Evolutionary conservation across 805 yeast genomes (phyloP).

Genomic region (Lachancea waltii): DNA sequence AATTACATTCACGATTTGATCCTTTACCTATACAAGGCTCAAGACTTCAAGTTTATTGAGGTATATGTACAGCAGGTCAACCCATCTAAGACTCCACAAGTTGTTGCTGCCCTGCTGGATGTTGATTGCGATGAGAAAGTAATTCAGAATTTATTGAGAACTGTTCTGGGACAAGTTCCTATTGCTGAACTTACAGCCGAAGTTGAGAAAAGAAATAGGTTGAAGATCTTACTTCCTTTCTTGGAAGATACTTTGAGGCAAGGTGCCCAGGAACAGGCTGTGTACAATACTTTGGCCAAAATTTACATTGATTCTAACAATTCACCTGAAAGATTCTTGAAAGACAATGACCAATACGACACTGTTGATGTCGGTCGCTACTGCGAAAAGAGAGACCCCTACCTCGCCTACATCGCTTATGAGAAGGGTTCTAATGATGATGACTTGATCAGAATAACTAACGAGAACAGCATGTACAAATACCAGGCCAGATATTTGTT

Average conservation of each 20-base stretch:
- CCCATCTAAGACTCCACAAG: slow-evolving; percentile 93
- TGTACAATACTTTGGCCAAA: slow-evolving; percentile 91
- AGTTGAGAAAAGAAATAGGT: slow-evolving; percentile 93
- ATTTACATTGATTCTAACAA: slow-evolving; percentile 97
- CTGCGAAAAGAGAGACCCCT: slow-evolving; percentile 99
- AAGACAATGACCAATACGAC: slow-evolving; percentile 84
- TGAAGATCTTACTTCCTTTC: slow-evolving; percentile 87
- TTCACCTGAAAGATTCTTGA: slow-evolving; percentile 93
- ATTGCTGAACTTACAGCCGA: slow-evolving; percentile 81
- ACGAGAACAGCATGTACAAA: slow-evolving; percentile 96
- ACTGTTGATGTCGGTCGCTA: slow-evolving; percentile 94
- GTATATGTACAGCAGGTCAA: slow-evolving; percentile 97
- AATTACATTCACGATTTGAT: slow-evolving; percentile 89
- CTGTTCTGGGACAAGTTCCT: slow-evolving; percentile 93
- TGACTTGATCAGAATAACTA: slow-evolving; percentile 85
- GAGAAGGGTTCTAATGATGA: slow-evolving; percentile 90
- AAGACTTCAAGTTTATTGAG: slow-evolving; percentile 93
- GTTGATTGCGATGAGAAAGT: slow-evolving; percentile 94
- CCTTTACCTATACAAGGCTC: slow-evolving; percentile 88
- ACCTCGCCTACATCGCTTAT: slow-evolving; percentile 93
- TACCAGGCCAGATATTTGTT: slow-evolving; percentile 97
- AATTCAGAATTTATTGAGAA: slow-evolving; percentile 69
- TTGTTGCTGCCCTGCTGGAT: slow-evolving; percentile 90
- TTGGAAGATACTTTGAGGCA: slow-evolving; percentile 79
- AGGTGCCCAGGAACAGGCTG: slow-evolving; percentile 85